These are phyloP conservation scores for Pichia gijzeniarum DNA, from an alignment of 805 yeast species.

Conservation along the genomic window DNA sequence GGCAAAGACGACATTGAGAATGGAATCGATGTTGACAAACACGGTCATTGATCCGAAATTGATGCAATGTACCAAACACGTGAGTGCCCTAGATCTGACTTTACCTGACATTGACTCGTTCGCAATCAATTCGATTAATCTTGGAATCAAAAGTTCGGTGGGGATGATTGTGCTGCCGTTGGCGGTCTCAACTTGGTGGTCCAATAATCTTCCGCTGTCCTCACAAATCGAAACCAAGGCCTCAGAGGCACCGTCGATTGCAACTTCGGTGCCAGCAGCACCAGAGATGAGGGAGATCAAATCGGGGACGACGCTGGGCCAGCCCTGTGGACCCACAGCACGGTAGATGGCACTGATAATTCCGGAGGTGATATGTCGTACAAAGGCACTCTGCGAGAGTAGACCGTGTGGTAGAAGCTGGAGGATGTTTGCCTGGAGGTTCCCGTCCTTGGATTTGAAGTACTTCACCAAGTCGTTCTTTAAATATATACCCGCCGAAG, in stretches of 20 bases:
- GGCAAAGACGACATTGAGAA: conserved; percentile 54
- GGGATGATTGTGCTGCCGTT: conserved; percentile 37
- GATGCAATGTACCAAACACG: conserved; percentile 72
- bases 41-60: conserved; percentile 63
- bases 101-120: conserved; percentile 44
- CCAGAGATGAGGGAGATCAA: conserved; percentile 55
- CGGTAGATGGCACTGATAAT: conserved; percentile 79
- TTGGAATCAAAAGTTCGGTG: conserved; percentile 57
- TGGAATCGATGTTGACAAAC: conserved; percentile 57
- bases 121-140: conserved; percentile 47
- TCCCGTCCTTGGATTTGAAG: conserved; percentile 25
- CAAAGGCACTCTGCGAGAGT: conserved; percentile 46
- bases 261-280: conserved; percentile 33
- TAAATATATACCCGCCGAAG: conserved; percentile 81
- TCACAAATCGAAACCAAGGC: conserved; percentile 88
- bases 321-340: conserved; percentile 53
- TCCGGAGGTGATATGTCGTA: conserved; percentile 85
- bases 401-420: conserved; percentile 41
- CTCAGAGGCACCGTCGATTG: conserved; percentile 71
- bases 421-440: conserved; percentile 30
- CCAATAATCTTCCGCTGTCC: conserved; percentile 65
- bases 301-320: conserved; percentile 73
- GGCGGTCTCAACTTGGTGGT: conserved; percentile 55
- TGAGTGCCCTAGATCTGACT: conserved; percentile 54
- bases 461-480: conserved; percentile 62